phyloP scores from a whole-genome alignment of 139 green algal species.

The Gonium pectorale region DNA sequence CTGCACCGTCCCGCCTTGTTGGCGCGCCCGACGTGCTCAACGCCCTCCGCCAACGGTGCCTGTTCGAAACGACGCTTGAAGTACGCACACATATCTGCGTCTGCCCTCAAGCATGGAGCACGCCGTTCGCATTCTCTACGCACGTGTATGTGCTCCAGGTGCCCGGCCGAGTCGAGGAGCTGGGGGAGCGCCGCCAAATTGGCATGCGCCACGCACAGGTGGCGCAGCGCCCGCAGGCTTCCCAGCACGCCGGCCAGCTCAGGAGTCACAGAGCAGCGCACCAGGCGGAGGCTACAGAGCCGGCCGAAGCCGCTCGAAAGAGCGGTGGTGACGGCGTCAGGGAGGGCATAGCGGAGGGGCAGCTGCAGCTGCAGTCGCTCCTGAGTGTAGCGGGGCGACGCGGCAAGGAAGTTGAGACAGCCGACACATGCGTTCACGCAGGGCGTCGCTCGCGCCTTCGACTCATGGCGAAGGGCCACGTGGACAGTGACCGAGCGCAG shows the following conservation, averaged over 20 bases:
- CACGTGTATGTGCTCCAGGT: slow-evolving; percentile 35
- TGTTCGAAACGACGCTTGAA: too few relatives aligned
- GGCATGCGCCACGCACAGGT: slow-evolving; percentile 10
- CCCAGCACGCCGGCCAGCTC: slow-evolving; percentile 3
- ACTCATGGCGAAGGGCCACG: neutral
- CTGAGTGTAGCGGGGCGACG: neutral
- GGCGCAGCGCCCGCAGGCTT: neutral
- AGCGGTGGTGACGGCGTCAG: neutral
- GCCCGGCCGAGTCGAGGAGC: neutral
- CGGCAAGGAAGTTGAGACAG: neutral
- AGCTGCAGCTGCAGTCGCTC: slow-evolving; percentile 11
- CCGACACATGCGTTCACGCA: neutral
- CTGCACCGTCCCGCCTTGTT: too few relatives aligned
- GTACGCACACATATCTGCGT: too few relatives aligned
- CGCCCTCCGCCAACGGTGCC: too few relatives aligned
- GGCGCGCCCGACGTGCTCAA: too few relatives aligned
- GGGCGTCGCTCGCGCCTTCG: neutral
- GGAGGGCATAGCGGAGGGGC: neutral
- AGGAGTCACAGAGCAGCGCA: neutral
- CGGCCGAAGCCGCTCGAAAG: neutral
- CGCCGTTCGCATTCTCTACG: too few relatives aligned
- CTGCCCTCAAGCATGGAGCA: too few relatives aligned
- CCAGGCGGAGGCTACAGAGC: slow-evolving; percentile 12
- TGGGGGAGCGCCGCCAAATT: slow-evolving; percentile 11
- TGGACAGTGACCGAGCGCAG: neutral